phyloP scores from a whole-genome alignment of 345 rosid species.

The Populus tremula region DNA sequence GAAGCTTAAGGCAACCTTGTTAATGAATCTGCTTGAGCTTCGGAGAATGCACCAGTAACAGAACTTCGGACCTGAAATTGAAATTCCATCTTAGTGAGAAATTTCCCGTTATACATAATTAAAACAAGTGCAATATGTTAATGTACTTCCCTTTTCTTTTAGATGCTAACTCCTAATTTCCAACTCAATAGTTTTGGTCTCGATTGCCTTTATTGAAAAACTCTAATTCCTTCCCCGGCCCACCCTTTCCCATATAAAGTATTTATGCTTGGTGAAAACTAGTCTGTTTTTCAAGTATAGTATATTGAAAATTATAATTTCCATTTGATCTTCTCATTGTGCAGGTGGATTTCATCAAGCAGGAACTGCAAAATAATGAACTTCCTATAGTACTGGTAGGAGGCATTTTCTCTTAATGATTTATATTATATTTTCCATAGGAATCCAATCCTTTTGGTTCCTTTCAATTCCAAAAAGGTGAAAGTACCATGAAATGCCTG shows the following conservation, averaged over 20 bases:
- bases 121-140: no score
- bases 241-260: not conserved
- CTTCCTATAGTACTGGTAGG: conserved; percentile 71
- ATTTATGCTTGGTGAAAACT: not conserved
- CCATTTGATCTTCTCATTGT: conserved; percentile 18
- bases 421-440: conserved; percentile 1
- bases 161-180: not conserved
- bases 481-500: not conserved
- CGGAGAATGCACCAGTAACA: not conserved
- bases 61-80: not conserved
- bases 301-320: not conserved
- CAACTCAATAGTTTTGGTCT: not conserved
- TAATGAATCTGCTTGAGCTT: not conserved
- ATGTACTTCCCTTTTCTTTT: no score
- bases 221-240: not conserved
- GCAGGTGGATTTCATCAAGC: conserved; percentile 67
- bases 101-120: not conserved
- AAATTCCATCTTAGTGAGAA: not conserved
- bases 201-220: not conserved
- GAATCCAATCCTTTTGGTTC: not conserved
- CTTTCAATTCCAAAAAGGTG: not conserved
- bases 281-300: not conserved
- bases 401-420: not conserved
- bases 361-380: conserved; percentile 49
- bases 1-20: not conserved